phyloP scores from a whole-genome alignment of 108 stramenopile species.

The Nitzschia palea region DNA sequence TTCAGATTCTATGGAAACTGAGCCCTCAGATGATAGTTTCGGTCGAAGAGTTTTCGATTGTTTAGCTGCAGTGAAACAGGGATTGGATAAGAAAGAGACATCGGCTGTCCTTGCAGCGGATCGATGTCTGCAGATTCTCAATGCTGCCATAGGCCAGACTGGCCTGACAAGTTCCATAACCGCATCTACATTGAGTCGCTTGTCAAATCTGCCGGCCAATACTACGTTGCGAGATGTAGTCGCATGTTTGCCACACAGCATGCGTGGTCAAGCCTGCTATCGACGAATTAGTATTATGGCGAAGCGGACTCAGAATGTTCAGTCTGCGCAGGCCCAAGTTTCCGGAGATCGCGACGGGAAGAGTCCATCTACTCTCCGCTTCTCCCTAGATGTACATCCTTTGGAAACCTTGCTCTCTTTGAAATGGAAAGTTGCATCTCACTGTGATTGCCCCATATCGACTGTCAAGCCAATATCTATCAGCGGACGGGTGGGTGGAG shows the following conservation, averaged over 20 bases:
- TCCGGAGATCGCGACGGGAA: constrained; percentile 7
- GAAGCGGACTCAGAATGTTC: constrained; percentile 36
- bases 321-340: constrained; percentile 10
- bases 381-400: constrained; percentile 78
- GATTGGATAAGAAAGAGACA: constrained; percentile 44
- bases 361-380: constrained; percentile 40
- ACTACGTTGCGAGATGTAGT: constrained; percentile 40
- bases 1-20: constrained; percentile 28
- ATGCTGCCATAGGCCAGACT: constrained; percentile 67
- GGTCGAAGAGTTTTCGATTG: constrained; percentile 65
- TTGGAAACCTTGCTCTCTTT: constrained; percentile 80
- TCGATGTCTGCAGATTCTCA: constrained; percentile 82
- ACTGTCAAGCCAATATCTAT: constrained; percentile 63
- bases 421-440: constrained; percentile 58
- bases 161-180: constrained; percentile 54
- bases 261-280: constrained; percentile 76
- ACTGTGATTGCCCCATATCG: constrained; percentile 52
- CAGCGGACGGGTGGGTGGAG: constrained; percentile 35
- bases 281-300: constrained; percentile 59
- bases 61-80: constrained; percentile 61
- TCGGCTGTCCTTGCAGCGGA: constrained; percentile 69
- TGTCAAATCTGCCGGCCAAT: constrained; percentile 33
- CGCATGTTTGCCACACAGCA: constrained; percentile 64
- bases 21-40: constrained; percentile 29
- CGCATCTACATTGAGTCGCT: constrained; percentile 47